phyloP scores from a whole-genome alignment of 495 filamentous ascomycete species.

The Diplogelasinospora grovesii region DNA sequence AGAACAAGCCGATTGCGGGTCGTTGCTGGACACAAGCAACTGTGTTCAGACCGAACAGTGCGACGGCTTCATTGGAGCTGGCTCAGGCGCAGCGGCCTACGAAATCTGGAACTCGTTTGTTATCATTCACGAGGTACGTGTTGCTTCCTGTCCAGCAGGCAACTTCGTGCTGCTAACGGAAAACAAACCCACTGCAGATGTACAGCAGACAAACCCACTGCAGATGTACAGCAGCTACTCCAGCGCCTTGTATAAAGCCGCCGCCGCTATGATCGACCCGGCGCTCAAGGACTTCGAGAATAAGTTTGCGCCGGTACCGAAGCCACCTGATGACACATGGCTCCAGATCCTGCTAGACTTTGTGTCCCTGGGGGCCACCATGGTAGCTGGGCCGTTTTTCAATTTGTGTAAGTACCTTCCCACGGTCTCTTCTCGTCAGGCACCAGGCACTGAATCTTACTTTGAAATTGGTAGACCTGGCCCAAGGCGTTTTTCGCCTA shows the following conservation, averaged over 20 bases:
- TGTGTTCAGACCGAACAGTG: too few relatives aligned
- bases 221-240: conserved; percentile 12
- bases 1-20: too few relatives aligned
- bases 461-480: too few relatives aligned
- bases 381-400: conserved; percentile 19
- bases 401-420: conserved; percentile 1
- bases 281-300: conserved; percentile 22
- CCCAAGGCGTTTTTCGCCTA: conserved; percentile 27
- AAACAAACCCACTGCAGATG: too few relatives aligned
- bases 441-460: conserved; percentile 5
- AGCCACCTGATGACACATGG: conserved; percentile 16
- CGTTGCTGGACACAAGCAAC: neutral
- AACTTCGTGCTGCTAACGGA: too few relatives aligned
- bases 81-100: conserved; percentile 20
- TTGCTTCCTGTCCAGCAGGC: too few relatives aligned
- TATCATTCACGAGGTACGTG: conserved; percentile 17
- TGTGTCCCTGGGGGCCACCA: conserved; percentile 16
- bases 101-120: conserved; percentile 29
- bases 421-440: neutral
- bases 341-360: conserved; percentile 23
- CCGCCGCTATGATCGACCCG: conserved; percentile 2
- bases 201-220: too few relatives aligned
- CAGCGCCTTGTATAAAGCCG: conserved; percentile 2
- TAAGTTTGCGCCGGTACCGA: conserved; percentile 25
- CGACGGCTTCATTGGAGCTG: neutral